phyloP scores from a whole-genome alignment of 768 basidiomycete species.

The Calvatia gigantea region DNA sequence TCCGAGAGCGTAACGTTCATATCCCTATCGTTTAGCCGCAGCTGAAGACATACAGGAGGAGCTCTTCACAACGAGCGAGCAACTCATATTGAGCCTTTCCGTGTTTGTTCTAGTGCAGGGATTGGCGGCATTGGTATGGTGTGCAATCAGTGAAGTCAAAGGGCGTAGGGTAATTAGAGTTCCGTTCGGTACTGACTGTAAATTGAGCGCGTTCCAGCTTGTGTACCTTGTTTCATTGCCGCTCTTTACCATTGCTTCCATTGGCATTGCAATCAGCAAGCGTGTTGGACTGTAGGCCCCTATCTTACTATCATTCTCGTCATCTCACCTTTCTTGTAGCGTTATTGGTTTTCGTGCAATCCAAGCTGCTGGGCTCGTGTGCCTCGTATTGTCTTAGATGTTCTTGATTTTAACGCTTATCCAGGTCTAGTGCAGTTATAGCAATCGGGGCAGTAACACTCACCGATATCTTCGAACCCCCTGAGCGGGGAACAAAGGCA shows the following conservation, averaged over 20 bases:
- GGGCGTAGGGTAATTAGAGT: slow-evolving; percentile 56
- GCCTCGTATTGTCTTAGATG: background rate
- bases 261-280: slow-evolving; percentile 52
- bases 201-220: slow-evolving; percentile 22
- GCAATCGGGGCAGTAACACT: slow-evolving; percentile 75
- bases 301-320: background rate
- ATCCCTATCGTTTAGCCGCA: slow-evolving; percentile 42
- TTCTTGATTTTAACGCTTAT: background rate
- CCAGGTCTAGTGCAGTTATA: slow-evolving; percentile 62
- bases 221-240: slow-evolving; percentile 52
- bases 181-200: background rate
- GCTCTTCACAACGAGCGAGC: slow-evolving; percentile 52
- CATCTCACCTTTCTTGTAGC: slow-evolving; percentile 20
- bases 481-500: slow-evolving; percentile 66
- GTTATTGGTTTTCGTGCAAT: slow-evolving; percentile 68
- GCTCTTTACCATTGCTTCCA: slow-evolving; percentile 52
- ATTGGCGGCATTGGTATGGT: slow-evolving; percentile 63
- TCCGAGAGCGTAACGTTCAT: background rate
- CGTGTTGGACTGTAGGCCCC: slow-evolving; percentile 46
- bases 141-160: slow-evolving; percentile 66
- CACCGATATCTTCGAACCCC: slow-evolving; percentile 74
- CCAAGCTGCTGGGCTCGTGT: slow-evolving; percentile 58
- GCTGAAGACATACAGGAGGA: slow-evolving; percentile 56
- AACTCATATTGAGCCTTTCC: slow-evolving; percentile 68
- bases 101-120: slow-evolving; percentile 77